These are phyloP conservation scores for Nicotiana attenuata DNA, from an alignment of 257 asterid species.

Conservation along the genomic window DNA sequence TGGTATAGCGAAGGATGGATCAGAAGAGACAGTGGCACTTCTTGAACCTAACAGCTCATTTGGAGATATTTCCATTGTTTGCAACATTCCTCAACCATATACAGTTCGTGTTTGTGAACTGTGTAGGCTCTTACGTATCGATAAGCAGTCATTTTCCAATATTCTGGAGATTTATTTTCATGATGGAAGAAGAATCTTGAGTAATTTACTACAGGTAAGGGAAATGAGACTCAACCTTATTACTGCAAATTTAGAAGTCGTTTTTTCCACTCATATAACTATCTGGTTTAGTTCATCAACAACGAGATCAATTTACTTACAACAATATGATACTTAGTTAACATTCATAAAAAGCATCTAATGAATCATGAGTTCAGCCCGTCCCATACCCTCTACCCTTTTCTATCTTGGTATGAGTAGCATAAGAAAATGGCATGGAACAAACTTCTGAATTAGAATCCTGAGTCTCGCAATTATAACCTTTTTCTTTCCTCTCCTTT, in stretches of 20 bases:
- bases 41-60: constrained; percentile 58
- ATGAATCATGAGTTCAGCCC: not conserved
- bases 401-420: not conserved
- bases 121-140: constrained; percentile 78
- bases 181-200: constrained; percentile 75
- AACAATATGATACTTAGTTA: not conserved
- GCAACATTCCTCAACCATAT: constrained; percentile 94
- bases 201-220: constrained; percentile 77
- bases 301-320: not conserved
- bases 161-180: constrained; percentile 82
- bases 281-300: not conserved
- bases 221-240: not conserved
- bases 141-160: constrained; percentile 75
- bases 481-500: too few relatives aligned
- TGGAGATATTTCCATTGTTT: constrained; percentile 75
- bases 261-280: not conserved
- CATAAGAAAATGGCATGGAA: not conserved
- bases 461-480: not conserved
- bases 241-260: not conserved
- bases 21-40: constrained; percentile 54
- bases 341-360: not conserved
- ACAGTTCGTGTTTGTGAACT: constrained; percentile 86
- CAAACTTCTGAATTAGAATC: too few relatives aligned
- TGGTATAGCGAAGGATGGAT: constrained; percentile 56
- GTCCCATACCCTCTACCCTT: not conserved